Conservation (phyloP, 139 green algal genomes). For the Picochlorum sp. region DNA sequence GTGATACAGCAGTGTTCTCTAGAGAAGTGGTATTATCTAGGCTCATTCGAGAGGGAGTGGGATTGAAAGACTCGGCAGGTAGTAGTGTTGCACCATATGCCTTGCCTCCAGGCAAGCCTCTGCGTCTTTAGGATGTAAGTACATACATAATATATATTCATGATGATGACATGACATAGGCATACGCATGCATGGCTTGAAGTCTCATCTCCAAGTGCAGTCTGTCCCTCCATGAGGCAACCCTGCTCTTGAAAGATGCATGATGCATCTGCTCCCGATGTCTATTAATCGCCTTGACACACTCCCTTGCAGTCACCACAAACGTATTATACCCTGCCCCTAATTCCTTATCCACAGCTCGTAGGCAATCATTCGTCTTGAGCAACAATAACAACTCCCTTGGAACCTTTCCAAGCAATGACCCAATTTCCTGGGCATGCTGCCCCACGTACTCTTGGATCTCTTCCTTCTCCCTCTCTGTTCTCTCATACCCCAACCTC, state of each 20-base stretch:
- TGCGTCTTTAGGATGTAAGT: no score
- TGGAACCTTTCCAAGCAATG: constrained; percentile 72
- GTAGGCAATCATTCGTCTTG: constrained; percentile 94
- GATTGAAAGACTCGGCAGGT: no score
- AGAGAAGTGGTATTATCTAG: no score
- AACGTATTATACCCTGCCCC: constrained; percentile 48
- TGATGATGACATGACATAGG: background rate
- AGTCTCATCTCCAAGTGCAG: constrained; percentile 5
- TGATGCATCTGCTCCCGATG: constrained; percentile 6
- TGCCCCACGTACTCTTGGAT: constrained; percentile 51
- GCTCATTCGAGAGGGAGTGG: no score
- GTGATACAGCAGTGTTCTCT: no score
- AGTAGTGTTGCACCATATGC: no score
- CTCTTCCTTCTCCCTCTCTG: constrained; percentile 30
- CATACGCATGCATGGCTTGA: background rate
- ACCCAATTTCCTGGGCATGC: constrained; percentile 62
- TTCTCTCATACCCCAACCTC: background rate
- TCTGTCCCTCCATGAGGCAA: background rate
- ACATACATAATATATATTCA: no score
- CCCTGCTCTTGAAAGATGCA: background rate
- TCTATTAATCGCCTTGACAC: constrained; percentile 55
- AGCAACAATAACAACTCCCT: constrained; percentile 83
- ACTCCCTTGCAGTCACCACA: constrained; percentile 74
- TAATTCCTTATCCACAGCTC: constrained; percentile 50
- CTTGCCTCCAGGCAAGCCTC: no score